These are phyloP conservation scores for Saccharomycopsis sp. DNA, from an alignment of 805 yeast species.

Conservation along the genomic window DNA sequence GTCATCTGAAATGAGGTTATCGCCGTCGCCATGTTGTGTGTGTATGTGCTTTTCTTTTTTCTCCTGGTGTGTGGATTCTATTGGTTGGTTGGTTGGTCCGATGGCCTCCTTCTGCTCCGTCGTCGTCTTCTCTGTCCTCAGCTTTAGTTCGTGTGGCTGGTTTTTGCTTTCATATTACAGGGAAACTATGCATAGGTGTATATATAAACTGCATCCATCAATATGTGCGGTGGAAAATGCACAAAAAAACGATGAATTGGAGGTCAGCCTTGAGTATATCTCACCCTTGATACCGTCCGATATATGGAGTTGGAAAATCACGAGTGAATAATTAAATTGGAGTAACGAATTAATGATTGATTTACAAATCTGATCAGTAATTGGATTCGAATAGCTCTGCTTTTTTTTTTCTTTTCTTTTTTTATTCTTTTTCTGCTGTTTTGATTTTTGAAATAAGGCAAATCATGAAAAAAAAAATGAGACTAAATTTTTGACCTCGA, in stretches of 20 bases:
- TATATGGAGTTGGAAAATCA: too few relatives aligned
- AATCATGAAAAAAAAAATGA: neutral
- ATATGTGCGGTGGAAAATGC: neutral
- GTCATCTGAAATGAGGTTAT: neutral
- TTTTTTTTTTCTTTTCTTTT: too few relatives aligned
- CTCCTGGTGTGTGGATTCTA: neutral
- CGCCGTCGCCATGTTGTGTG: neutral
- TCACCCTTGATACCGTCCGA: too few relatives aligned
- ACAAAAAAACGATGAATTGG: neutral
- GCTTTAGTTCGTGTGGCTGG: neutral
- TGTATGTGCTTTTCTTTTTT: neutral
- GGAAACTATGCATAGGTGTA: neutral
- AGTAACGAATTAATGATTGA: neutral
- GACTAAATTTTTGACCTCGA: neutral
- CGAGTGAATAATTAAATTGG: neutral
- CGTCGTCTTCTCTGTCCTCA: neutral
- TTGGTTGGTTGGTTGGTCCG: neutral
- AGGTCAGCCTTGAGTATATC: neutral
- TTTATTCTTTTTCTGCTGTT: neutral
- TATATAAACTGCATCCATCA: neutral
- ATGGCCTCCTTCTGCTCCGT: neutral
- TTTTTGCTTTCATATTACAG: neutral
- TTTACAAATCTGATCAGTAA: neutral
- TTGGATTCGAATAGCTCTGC: neutral
- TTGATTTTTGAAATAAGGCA: neutral